Conservation (phyloP, 2,329 filamentous ascomycete species). For the Aspergillus viridinutans region DNA sequence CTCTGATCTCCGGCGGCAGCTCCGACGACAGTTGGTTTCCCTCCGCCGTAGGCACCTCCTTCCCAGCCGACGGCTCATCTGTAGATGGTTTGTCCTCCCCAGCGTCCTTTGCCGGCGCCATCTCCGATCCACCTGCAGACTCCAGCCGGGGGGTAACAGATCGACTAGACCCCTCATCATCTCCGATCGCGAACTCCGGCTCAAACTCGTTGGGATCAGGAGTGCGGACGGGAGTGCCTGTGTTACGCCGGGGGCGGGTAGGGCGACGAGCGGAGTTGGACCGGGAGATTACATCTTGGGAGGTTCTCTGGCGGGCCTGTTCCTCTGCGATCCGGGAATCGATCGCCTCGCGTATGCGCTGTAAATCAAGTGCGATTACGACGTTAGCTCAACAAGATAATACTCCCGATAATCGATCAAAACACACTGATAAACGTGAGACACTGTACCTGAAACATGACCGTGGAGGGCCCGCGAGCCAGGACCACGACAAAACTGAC, state of each 20-base stretch:
- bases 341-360: constrained; percentile 81
- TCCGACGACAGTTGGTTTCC: constrained; percentile 43
- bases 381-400: constrained; percentile 1
- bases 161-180: constrained; percentile 66
- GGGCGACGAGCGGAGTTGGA: constrained; percentile 42
- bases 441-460: constrained; percentile 30
- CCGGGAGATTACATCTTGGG: constrained; percentile 41
- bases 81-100: constrained; percentile 18
- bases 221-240: constrained; percentile 48
- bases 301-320: constrained; percentile 69
- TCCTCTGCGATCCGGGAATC: constrained; percentile 87
- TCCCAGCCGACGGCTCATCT: constrained; percentile 16
- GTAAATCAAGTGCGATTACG: constrained; percentile 3
- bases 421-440: neutral
- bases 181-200: constrained; percentile 79
- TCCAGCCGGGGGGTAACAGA: constrained; percentile 55
- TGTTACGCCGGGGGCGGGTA: constrained; percentile 31
- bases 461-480: constrained; percentile 20
- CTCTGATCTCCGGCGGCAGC: constrained; percentile 68
- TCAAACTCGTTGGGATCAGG: constrained; percentile 88
- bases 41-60: constrained; percentile 20
- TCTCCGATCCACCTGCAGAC: constrained; percentile 32
- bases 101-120: constrained; percentile 16
- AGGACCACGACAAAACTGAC: constrained; percentile 12
- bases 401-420: neutral